phyloP scores from a whole-genome alignment of 2,329 filamentous ascomycete genomes.

The Tolypocladium album region DNA sequence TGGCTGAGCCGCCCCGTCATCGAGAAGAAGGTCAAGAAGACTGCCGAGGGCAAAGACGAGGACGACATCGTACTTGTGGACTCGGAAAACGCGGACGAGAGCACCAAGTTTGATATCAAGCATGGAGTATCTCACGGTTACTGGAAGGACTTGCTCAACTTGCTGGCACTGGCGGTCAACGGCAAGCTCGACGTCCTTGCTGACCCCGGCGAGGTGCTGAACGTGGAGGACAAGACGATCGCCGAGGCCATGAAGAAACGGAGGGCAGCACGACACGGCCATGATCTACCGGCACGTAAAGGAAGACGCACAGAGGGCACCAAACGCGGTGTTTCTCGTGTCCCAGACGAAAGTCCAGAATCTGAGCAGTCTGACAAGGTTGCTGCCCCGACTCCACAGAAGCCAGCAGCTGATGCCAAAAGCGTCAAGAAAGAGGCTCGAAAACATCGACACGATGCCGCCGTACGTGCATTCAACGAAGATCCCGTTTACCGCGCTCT shows the following conservation, averaged over 20 bases:
- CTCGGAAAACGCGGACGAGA: conserved; percentile 23
- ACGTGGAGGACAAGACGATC: conserved; percentile 19
- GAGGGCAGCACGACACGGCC: background rate
- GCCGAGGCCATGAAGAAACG: background rate
- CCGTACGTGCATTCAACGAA: conserved; percentile 27
- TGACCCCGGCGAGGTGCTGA: conserved; percentile 29
- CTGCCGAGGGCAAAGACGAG: conserved; percentile 14
- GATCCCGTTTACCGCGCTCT: conserved; percentile 38
- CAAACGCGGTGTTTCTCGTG: background rate
- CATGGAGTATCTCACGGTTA: conserved; percentile 46
- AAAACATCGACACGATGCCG: conserved; percentile 26
- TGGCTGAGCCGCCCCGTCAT: conserved; percentile 47
- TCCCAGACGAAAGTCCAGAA: background rate
- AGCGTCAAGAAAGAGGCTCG: conserved; percentile 13
- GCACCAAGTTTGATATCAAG: conserved; percentile 27
- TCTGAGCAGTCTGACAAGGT: background rate
- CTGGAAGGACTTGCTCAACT: conserved; percentile 51
- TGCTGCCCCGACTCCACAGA: background rate
- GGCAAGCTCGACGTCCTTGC: conserved; percentile 30
- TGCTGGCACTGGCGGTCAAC: conserved; percentile 40
- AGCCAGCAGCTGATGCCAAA: background rate
- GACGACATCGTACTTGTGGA: conserved; percentile 24
- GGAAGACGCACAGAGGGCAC: background rate
- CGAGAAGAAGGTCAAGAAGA: conserved; percentile 35
- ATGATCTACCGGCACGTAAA: rapidly evolving